Conservation (phyloP, 805 yeast species). For the Yarrowia sp. region DNA sequence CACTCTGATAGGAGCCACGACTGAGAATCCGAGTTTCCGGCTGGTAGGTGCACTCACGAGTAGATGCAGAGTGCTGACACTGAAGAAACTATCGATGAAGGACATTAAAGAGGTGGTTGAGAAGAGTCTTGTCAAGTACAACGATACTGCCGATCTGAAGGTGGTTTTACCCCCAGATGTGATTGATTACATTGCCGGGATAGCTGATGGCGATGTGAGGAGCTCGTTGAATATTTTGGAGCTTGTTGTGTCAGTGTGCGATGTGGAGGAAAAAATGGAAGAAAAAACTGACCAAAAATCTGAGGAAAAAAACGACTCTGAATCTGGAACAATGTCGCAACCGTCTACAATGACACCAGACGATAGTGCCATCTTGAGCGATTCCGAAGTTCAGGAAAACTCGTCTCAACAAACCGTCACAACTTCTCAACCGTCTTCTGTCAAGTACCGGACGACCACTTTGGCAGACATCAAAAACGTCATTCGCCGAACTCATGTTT, state of each 20-base stretch:
- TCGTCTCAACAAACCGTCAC: slow-evolving; percentile 8
- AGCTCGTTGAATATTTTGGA: slow-evolving; percentile 83
- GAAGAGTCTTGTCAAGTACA: slow-evolving; percentile 65
- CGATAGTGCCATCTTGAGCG: not conserved
- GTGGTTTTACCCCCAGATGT: slow-evolving; percentile 61
- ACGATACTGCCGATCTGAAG: slow-evolving; percentile 56
- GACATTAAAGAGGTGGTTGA: slow-evolving; percentile 63
- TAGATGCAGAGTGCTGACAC: slow-evolving; percentile 79
- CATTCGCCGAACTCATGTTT: slow-evolving; percentile 59
- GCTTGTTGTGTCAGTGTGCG: slow-evolving; percentile 49
- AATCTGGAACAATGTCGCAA: not conserved
- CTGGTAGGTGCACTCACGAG: slow-evolving; percentile 82
- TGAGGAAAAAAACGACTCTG: not conserved
- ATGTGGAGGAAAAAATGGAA: slow-evolving; percentile 46
- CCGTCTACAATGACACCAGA: not conserved
- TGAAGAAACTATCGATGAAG: slow-evolving; percentile 58
- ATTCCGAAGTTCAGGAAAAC: not conserved
- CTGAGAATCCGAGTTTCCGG: slow-evolving; percentile 90
- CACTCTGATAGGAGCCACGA: slow-evolving; percentile 86
- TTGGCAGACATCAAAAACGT: slow-evolving; percentile 52
- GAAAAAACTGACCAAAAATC: not conserved
- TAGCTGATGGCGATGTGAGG: slow-evolving; percentile 90
- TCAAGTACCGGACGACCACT: not conserved
- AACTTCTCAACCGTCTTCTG: not conserved
- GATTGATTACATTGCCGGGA: slow-evolving; percentile 68